phyloP scores from a whole-genome alignment of 768 basidiomycete genomes.

The Crucibulum laeve region DNA sequence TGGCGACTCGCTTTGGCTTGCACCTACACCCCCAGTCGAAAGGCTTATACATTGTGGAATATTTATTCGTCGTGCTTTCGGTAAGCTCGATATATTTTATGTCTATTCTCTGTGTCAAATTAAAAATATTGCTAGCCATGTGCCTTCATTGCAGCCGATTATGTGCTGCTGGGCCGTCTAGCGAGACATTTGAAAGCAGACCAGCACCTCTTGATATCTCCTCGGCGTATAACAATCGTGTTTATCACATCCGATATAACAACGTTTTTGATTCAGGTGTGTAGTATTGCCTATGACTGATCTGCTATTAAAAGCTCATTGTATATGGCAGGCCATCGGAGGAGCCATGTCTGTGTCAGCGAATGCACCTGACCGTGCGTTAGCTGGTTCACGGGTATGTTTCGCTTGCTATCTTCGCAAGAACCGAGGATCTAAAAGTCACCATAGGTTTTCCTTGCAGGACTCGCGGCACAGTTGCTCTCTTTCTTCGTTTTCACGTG shows the following conservation, averaged over 20 bases:
- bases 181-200: conserved; percentile 44
- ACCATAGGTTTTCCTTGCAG: conserved; percentile 48
- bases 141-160: conserved; percentile 69
- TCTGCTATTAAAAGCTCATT: not conserved
- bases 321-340: conserved; percentile 37
- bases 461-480: conserved; percentile 48
- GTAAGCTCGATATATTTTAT: conserved; percentile 23
- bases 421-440: not conserved
- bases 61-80: conserved; percentile 57
- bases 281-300: not conserved
- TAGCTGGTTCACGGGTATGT: conserved; percentile 32
- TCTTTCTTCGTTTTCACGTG: conserved; percentile 48
- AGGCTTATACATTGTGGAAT: conserved; percentile 50
- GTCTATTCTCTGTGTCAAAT: not conserved
- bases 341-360: conserved; percentile 41
- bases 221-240: conserved; percentile 44
- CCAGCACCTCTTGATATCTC: conserved; percentile 43
- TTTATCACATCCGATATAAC: conserved; percentile 62
- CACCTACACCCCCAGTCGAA: conserved; percentile 49
- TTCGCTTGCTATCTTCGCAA: not conserved
- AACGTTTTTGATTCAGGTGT: conserved; percentile 64
- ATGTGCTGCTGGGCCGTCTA: conserved; percentile 61
- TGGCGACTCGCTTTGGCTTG: conserved; percentile 52
- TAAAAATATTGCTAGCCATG: conserved; percentile 44
- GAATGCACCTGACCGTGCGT: conserved; percentile 19